Evolutionary conservation across 768 basidiomycete genomes (phyloP).

Genomic region (Psilocybe cyanescens): DNA sequence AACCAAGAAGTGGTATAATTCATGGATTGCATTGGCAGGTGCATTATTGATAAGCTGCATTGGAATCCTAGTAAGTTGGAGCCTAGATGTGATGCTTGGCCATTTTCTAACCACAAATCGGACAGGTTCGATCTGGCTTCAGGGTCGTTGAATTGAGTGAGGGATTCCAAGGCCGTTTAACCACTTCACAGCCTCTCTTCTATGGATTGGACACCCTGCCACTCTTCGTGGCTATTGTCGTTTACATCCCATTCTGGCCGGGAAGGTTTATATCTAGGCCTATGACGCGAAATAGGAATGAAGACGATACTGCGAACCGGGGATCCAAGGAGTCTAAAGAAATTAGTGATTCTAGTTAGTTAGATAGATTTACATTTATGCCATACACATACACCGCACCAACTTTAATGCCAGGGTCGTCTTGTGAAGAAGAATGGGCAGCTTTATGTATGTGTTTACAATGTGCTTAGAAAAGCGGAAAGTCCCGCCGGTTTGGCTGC

Average conservation of each 20-base stretch:
- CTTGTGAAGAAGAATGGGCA: too few relatives aligned
- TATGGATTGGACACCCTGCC: conserved; percentile 71
- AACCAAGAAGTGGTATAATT: conserved; percentile 47
- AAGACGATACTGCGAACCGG: neutral
- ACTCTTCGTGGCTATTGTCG: conserved; percentile 58
- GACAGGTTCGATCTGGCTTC: conserved; percentile 67
- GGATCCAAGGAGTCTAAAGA: neutral
- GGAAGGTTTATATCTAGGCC: conserved; percentile 57
- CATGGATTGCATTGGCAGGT: conserved; percentile 62
- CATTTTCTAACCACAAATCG: neutral
- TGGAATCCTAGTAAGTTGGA: conserved; percentile 59
- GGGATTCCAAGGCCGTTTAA: conserved; percentile 62
- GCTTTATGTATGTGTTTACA: conserved; percentile 23
- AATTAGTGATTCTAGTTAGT: neutral
- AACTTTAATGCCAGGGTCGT: neutral
- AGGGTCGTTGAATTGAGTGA: conserved; percentile 61
- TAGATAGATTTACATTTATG: neutral
- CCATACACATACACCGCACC: neutral
- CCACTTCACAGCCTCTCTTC: conserved; percentile 63
- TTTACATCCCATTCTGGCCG: conserved; percentile 70
- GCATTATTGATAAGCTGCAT: conserved; percentile 59
- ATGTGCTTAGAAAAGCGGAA: conserved; percentile 55
- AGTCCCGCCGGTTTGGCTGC: conserved; percentile 41
- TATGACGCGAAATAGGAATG: conserved; percentile 21
- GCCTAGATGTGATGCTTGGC: neutral